Evolutionary conservation across 352 stramenopile species (phyloP), one percentile per base, ranked within the genome.

Genomic region (Sclerospora graminicola): DNA sequence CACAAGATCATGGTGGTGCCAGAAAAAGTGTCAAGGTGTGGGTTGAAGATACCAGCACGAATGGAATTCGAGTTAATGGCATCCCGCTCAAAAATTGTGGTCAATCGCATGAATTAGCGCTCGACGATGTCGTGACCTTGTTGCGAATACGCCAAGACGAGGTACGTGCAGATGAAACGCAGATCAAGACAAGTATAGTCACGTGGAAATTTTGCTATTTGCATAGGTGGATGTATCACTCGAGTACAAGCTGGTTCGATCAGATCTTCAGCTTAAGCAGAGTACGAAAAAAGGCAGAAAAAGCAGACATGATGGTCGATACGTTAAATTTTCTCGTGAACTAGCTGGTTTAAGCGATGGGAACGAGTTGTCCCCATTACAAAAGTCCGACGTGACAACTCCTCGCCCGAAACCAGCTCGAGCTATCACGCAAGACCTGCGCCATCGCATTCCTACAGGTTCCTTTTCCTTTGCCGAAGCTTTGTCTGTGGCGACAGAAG

Each of bases 11-110:
- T 37, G 51, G 45, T 37, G 51, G 45, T 0, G 51, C 54, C 11
- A 63, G 58, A 50, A 51, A 39, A 29, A 29, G 55, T 6, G 41
- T 82, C 24, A 72, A 69, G 42, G 55, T 84, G 9, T 36, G 54
- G n/a, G 54, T 87, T 8, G 64, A 83, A 56, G 74, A 87, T 38
- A 87, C 71, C 4, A 87, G 75, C 41, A 83, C 71, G 13, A 87
- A 87, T 27, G 75, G 75, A 4, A 63, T 82, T 7, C 57, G 69
- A 11, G 58, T 87, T 9, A 87, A 87, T 46, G 67, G 67, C 5
- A 33, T 52, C 15, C 29, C 54, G n/a, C 54, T 87, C 26, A 77
- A 76, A 56, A 64, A 65, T 41, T n/a, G n/a, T n/a, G 52, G 60
- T 2, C 58, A 78, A 29, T 44, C 45, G 2, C 26, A 58, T 15